Evolutionary conservation across 768 basidiomycete genomes (phyloP), one percentile per base, ranked within the genome.

Genomic region (Steccherinum ochraceum): DNA sequence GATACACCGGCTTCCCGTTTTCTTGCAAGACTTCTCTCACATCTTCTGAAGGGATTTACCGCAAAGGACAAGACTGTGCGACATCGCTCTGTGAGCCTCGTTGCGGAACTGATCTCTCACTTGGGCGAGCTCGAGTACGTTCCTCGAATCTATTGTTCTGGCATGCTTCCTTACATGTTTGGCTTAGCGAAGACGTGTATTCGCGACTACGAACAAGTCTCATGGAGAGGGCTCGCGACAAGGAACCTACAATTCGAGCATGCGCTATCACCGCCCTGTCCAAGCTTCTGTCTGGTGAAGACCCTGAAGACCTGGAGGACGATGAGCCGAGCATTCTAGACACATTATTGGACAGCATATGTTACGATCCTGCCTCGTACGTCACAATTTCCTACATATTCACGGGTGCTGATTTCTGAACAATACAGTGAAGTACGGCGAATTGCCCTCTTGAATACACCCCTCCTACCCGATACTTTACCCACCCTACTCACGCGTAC

Each of bases 1-100:
- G 86, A 89, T 3, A 86, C 84, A 0, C 67, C 83, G 0, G 75
- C 81, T 0, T 76, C 89, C 0, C 74, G 90, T 54, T 89, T 94
- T 60, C 71, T 85, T 1, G 68, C 78, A 3, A 74, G 79, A 39
- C 69, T 93, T 5, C 70, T 93, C 40, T 77, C 77, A 45, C 90
- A 75, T 55, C 63, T 78, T 12, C 58, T 77, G 7, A 62, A 68
- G 35, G 78, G 77, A 3, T 78, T 77, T 64, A 55, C 62, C 12
- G 74, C 77, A 0, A 78, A 78, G 59, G 76, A 75, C 65, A 79
- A 77, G 64, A 71, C 64, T 40, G 72, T 78, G 10, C 62, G 78
- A 19, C 77, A 68, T 56, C 68, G 78, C 18, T 69, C 69, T 26
- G 66, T 72, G 4, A 68, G 72, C 43, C 54, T 75, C n/a, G 67